A percentile compares a stretch with the other conserved stretches of the same genome.
phyloP scores from a whole-genome alignment of 2,329 filamentous ascomycete genomes.

The Macrophomina phaseolina region DNA sequence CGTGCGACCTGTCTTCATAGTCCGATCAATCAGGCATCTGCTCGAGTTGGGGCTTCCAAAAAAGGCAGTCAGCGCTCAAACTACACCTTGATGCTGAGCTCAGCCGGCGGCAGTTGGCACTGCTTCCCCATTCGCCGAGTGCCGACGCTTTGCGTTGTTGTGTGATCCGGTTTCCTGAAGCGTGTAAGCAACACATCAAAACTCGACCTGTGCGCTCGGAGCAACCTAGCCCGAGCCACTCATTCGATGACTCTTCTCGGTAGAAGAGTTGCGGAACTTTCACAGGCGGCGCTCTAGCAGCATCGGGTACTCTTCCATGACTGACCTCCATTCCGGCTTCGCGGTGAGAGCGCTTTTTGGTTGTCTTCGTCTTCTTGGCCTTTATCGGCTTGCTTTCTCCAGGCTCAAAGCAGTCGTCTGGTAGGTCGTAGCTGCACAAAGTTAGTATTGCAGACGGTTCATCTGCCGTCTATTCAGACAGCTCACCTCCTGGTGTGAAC shows the following conservation, averaged over 20 bases:
- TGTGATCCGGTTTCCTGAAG: constrained; percentile 15
- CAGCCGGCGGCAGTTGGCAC: constrained; percentile 23
- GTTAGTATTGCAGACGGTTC: constrained; percentile 21
- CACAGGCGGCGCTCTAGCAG: constrained; percentile 7
- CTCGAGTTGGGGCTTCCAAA: not conserved
- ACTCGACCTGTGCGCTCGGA: constrained; percentile 13
- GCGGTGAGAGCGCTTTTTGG: constrained; percentile 34
- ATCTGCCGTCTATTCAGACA: not conserved
- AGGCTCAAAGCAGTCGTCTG: constrained; percentile 84
- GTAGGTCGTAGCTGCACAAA: constrained; percentile 75
- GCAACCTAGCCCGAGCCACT: constrained; percentile 27
- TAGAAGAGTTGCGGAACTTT: constrained; percentile 12
- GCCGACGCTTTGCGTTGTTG: constrained; percentile 23
- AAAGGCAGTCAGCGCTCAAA: constrained; percentile 15
- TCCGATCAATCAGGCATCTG: constrained; percentile 27
- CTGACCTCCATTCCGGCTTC: constrained; percentile 28
- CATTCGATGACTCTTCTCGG: constrained; percentile 17
- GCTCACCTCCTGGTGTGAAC: constrained; percentile 85
- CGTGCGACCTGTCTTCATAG: constrained; percentile 17
- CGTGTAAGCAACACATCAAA: constrained; percentile 12
- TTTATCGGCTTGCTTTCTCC: constrained; percentile 66
- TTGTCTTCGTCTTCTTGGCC: constrained; percentile 45
- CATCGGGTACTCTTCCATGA: constrained; percentile 20
- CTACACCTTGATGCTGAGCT: constrained; percentile 28
- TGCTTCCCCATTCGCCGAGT: constrained; percentile 23